Evolutionary conservation across 2,329 filamentous ascomycete species (phyloP), one percentile per base, ranked within the genome.

Genomic region (Chrysoporthe austroafricana): DNA sequence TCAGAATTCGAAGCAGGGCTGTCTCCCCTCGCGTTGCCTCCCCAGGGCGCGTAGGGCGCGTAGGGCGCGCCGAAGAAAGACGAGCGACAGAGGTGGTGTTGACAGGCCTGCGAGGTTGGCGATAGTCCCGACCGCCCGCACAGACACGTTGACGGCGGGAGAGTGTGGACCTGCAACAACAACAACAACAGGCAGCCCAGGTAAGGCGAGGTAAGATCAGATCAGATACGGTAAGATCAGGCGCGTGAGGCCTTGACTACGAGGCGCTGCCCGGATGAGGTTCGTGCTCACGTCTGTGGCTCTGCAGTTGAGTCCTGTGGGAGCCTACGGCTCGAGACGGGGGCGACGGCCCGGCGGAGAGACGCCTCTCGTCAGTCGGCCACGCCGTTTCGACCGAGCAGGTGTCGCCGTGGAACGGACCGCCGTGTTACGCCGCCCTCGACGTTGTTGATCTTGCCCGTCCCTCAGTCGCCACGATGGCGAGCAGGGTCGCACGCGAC

Each of bases 131-230:
- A n/a, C 44, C 8, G 44, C 16, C 44, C 18, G 44, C 44, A 3
- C 4, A n/a, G n/a, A n/a, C 44, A 48, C 16, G 21, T 54, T 54
- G 50, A 54, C 7, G 21, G 50, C 46, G 9, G 50, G 14, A 7
- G 4, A 26, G 26, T 21, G 50, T 21, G 21, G 16, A 26, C 50
- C 50, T 52, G 50, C 26, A 26, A 26, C 26, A 2, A 26, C 48
- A 16, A 6, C 21, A 16, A 32, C 11, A 54, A 34, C 50, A 2
- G 16, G 16, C 9, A 32, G 26, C 21, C 21, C 26, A 54, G 50
- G 50, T 54, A 54, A 32, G 50, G 21, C 50, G 21, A 54, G 50
- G 50, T 54, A 21, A 21, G 32, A 26, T 54, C 50, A 54, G 50
- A 7, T 32, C 50, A 54, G 50, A 54, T 32, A 32, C 14, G 21